phyloP scores from a whole-genome alignment of 2,329 filamentous ascomycete genomes.

The Teratosphaeria destructans region DNA sequence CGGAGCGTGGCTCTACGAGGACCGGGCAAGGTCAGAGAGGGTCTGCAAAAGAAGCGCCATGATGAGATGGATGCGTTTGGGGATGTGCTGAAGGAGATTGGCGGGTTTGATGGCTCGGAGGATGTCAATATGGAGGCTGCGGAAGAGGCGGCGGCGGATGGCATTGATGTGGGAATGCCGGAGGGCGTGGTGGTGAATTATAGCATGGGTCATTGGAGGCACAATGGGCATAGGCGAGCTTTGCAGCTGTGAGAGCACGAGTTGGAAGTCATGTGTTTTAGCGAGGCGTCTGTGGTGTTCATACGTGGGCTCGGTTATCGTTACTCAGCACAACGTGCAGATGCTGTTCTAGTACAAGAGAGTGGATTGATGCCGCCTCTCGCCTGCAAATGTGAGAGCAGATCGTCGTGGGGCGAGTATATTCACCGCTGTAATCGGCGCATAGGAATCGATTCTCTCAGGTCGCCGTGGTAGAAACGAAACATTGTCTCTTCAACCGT shows the following conservation, averaged over 20 bases:
- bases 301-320: neutral
- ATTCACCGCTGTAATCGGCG: neutral
- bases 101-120: conserved; percentile 14
- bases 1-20: conserved; percentile 26
- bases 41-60: conserved; percentile 10
- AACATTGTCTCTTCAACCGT: too few species aligned
- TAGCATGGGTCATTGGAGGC: conserved; percentile 49
- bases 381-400: too few species aligned
- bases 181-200: conserved; percentile 46
- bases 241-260: conserved; percentile 18
- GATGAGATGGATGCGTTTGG: conserved; percentile 42
- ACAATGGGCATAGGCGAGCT: conserved; percentile 24
- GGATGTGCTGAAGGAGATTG: conserved; percentile 36
- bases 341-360: neutral
- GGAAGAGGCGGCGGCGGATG: conserved; percentile 16
- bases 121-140: conserved; percentile 18
- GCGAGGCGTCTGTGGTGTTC: neutral
- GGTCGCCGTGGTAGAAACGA: too few species aligned
- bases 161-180: conserved; percentile 21
- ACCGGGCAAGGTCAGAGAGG: conserved; percentile 14
- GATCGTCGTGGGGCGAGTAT: neutral
- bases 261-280: neutral
- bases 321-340: neutral
- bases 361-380: too few species aligned
- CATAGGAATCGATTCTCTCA: neutral